These are phyloP conservation scores for Sarcocystis neurona DNA, from an alignment of 169 alveolate species.

Conservation along the genomic window DNA sequence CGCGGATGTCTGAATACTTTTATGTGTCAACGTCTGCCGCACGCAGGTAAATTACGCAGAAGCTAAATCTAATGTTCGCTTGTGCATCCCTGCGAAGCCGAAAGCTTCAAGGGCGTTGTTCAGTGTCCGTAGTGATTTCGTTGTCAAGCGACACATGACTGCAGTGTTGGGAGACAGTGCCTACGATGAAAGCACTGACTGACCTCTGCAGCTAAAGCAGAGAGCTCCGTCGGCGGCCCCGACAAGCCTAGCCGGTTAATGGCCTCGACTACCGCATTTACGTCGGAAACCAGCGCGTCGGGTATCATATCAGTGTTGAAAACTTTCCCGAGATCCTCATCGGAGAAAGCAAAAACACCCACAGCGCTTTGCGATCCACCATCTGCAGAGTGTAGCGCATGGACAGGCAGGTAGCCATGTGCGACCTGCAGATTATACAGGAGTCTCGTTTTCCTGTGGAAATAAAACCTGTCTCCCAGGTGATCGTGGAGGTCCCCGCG, in stretches of 20 bases:
- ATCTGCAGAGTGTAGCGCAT: constrained; percentile 11
- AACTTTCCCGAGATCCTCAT: not conserved
- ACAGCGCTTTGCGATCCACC: not conserved
- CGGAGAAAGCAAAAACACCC: not conserved
- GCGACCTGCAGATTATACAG: too few relatives aligned
- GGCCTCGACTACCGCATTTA: constrained; percentile 14
- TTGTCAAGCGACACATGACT: not conserved
- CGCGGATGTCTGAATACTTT: not conserved
- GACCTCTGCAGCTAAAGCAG: constrained; percentile 12
- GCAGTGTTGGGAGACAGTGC: not conserved
- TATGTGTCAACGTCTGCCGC: not conserved
- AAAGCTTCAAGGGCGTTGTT: not conserved
- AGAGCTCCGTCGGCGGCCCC: not conserved
- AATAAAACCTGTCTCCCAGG: too few relatives aligned
- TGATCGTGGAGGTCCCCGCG: too few relatives aligned
- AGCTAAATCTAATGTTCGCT: not conserved
- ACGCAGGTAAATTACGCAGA: not conserved
- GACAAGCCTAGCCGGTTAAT: constrained; percentile 1
- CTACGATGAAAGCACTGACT: not conserved
- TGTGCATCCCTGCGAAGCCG: too few relatives aligned
- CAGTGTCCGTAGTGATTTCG: not conserved
- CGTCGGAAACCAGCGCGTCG: not conserved
- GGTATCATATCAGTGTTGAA: not conserved
- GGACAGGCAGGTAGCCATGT: not conserved
- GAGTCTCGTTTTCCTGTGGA: too few relatives aligned